Conservation (phyloP, 129 eudicot genomes). For the Flaveria ramosissima region DNA sequence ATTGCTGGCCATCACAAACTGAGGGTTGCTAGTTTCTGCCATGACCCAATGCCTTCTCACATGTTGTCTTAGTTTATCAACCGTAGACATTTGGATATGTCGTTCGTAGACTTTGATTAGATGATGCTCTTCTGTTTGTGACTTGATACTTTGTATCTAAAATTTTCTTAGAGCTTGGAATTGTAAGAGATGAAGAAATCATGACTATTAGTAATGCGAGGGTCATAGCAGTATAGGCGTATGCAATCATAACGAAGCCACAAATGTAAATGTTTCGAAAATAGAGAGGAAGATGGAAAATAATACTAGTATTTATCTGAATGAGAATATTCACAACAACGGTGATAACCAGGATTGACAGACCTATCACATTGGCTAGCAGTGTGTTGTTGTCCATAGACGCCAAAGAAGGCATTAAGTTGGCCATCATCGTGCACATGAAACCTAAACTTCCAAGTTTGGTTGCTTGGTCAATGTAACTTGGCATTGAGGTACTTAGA, state of each 20-base stretch:
- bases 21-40: conserved; percentile 21
- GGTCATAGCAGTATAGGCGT: neutral
- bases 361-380: conserved; percentile 27
- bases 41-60: conserved; percentile 22
- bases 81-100: neutral
- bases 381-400: conserved; percentile 33
- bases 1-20: conserved; percentile 15
- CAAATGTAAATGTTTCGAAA: too few species aligned
- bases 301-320: conserved; percentile 25
- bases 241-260: neutral
- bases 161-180: conserved; percentile 28
- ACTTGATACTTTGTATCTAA: conserved; percentile 31
- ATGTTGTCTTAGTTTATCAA: conserved; percentile 10
- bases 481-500: conserved; percentile 22
- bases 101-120: neutral
- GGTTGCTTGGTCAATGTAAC: conserved; percentile 8
- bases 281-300: too few species aligned
- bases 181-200: conserved; percentile 27
- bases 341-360: conserved; percentile 40
- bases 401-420: conserved; percentile 42
- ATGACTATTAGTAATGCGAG: conserved; percentile 9
- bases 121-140: neutral
- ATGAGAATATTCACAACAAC: conserved; percentile 25
- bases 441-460: conserved; percentile 29
- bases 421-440: conserved; percentile 33